Percentiles rank a stretch among this genome's conserved stretches.
phyloP scores from a whole-genome alignment of 495 filamentous ascomycete species.

The Choiromyces venosus region DNA sequence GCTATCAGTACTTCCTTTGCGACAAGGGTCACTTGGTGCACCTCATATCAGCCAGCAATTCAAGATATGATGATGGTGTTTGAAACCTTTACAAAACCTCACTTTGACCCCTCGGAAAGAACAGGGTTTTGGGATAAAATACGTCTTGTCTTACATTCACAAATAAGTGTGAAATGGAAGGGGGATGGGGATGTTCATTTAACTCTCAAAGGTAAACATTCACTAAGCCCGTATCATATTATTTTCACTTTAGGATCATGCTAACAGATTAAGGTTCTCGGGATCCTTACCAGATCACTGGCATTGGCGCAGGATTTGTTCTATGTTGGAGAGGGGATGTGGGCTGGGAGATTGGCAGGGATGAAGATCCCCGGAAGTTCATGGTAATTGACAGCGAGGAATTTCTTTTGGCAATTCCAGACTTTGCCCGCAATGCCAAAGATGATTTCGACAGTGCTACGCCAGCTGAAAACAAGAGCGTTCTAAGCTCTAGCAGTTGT shows the following conservation, averaged over 20 bases:
- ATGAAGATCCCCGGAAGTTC: conserved; percentile 80
- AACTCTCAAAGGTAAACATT: conserved; percentile 67
- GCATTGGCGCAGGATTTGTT: conserved; percentile 85
- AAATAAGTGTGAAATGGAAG: conserved; percentile 80
- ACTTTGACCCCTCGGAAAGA: conserved; percentile 85
- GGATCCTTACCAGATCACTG: conserved; percentile 89
- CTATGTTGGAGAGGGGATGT: conserved; percentile 98
- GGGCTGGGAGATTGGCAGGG: conserved; percentile 71
- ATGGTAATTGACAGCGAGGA: conserved; percentile 94
- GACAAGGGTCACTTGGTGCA: conserved; percentile 92
- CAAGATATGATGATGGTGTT: conserved; percentile 99
- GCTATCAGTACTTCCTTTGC: conserved; percentile 89
- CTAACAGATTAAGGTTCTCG: conserved; percentile 55
- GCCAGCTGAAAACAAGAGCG: conserved; percentile 57
- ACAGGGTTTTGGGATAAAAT: conserved; percentile 99
- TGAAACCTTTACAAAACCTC: conserved; percentile 92
- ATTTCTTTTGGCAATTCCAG: conserved; percentile 87
- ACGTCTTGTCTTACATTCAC: conserved; percentile 87
- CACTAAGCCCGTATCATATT: background rate
- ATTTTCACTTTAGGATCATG: conserved; percentile 3
- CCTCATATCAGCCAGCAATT: conserved; percentile 95
- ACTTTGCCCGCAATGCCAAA: conserved; percentile 82
- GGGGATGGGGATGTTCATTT: conserved; percentile 95
- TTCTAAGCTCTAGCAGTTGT: conserved; percentile 58
- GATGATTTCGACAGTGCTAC: conserved; percentile 53